phyloP scores from a whole-genome alignment of 1,284 basidiomycete species.

The Butyriboletus appendiculatus region DNA sequence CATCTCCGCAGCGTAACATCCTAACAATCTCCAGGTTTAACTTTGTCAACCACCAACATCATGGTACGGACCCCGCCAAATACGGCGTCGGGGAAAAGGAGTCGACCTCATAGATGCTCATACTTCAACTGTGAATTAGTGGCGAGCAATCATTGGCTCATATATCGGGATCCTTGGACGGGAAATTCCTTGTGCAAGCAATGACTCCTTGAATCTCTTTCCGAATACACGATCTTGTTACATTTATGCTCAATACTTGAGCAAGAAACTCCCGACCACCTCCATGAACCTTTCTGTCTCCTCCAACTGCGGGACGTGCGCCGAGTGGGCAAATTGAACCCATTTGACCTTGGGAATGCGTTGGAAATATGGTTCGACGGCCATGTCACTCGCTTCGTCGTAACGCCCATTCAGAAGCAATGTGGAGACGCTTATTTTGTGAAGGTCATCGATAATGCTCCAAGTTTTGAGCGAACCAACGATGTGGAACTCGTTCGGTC shows the following conservation, averaged over 20 bases:
- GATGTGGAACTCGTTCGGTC: constrained; percentile 52
- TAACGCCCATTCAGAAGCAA: constrained; percentile 53
- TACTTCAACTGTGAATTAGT: constrained; percentile 8
- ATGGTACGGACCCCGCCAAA: constrained; percentile 84
- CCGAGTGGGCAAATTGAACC: constrained; percentile 47
- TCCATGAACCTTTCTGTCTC: constrained; percentile 47
- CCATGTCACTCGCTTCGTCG: constrained; percentile 51
- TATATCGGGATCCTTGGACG: neutral
- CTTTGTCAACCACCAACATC: constrained; percentile 86
- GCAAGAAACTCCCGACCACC: constrained; percentile 40
- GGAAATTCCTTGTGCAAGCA: neutral
- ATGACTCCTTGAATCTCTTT: neutral
- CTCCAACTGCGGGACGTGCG: constrained; percentile 49
- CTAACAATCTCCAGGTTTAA: constrained; percentile 70
- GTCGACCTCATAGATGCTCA: constrained; percentile 19
- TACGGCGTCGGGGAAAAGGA: constrained; percentile 53
- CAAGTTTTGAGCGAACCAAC: constrained; percentile 51
- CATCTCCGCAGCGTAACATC: neutral
- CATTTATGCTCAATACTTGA: constrained; percentile 8
- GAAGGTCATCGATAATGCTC: constrained; percentile 44
- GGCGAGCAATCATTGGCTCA: neutral
- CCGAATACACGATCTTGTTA: neutral
- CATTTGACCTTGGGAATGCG: constrained; percentile 47
- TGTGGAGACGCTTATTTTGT: constrained; percentile 48
- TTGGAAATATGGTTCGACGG: constrained; percentile 47